Evolutionary conservation across 208 protist genomes (phyloP).

Genomic region (Kentomonas sorsogonicus): DNA sequence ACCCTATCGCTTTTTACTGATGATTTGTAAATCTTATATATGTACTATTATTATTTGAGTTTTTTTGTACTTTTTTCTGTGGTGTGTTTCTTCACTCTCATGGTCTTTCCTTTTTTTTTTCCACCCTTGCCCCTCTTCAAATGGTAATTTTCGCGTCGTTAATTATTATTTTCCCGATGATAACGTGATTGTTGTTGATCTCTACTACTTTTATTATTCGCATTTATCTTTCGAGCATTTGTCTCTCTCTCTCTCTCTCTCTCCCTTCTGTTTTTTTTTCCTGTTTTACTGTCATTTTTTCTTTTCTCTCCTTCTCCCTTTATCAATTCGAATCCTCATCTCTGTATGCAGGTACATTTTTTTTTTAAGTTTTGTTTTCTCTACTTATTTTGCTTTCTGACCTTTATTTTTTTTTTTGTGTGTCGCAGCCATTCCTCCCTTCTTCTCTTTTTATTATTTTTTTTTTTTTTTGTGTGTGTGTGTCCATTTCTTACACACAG

Average conservation of each 20-base stretch:
- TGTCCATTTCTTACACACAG: too few species aligned
- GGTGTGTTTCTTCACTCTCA: neutral
- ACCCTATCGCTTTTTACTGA: slow-evolving; percentile 33
- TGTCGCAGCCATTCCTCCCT: too few species aligned
- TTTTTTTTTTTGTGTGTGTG: too few species aligned
- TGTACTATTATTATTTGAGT: slow-evolving; percentile 4
- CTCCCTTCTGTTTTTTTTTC: too few species aligned
- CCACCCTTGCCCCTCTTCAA: neutral
- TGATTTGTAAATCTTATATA: slow-evolving; percentile 10
- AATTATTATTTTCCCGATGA: slow-evolving; percentile 72
- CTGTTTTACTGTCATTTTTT: too few species aligned
- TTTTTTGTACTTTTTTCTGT: slow-evolving; percentile 9
- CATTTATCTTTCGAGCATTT: too few species aligned
- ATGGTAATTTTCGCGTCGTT: slow-evolving; percentile 17
- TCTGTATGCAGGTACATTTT: slow-evolving; percentile 29
- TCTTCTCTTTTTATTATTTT: too few species aligned
- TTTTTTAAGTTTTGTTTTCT: slow-evolving; percentile 17
- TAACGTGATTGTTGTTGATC: slow-evolving; percentile 51
- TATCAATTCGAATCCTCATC: slow-evolving; percentile 9
- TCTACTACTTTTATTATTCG: too few species aligned
- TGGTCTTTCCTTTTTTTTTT: neutral
- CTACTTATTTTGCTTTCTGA: slow-evolving; percentile 19
- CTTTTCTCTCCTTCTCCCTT: too few species aligned
- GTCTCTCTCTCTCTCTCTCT: too few species aligned
- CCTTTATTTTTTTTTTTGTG: too few species aligned